Conservation (phyloP, 1,284 basidiomycete species). For the Apiotrichum siamense region DNA sequence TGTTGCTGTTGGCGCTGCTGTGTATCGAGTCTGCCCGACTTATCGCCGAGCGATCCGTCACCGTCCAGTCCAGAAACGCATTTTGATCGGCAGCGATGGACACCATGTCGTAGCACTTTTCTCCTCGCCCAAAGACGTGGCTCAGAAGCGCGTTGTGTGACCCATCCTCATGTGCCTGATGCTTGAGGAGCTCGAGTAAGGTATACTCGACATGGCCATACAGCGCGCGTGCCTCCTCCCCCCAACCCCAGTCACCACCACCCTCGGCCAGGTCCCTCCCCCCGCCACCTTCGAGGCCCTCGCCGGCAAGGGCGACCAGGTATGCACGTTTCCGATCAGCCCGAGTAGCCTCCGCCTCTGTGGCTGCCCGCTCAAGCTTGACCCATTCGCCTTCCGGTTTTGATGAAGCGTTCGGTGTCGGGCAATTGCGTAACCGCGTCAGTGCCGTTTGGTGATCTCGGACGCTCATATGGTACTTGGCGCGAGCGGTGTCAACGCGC, state of each 20-base stretch:
- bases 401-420: slow-evolving; percentile 2
- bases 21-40: not conserved
- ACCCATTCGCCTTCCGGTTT: slow-evolving; percentile 12
- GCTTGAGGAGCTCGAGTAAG: slow-evolving; percentile 15
- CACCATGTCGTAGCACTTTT: slow-evolving; percentile 9
- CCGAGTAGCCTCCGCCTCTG: slow-evolving; percentile 11
- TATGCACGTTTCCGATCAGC: slow-evolving; percentile 19
- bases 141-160: slow-evolving; percentile 13
- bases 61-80: slow-evolving; percentile 25
- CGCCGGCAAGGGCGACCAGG: slow-evolving; percentile 17
- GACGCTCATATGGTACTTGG: slow-evolving; percentile 14
- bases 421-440: slow-evolving; percentile 6
- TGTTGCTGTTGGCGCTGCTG: not conserved
- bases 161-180: slow-evolving; percentile 20
- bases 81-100: slow-evolving; percentile 21
- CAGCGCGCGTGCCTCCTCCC: slow-evolving; percentile 19
- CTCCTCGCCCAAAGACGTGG: slow-evolving; percentile 10
- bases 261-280: slow-evolving; percentile 14
- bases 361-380: slow-evolving; percentile 10
- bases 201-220: slow-evolving; percentile 16
- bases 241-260: slow-evolving; percentile 18
- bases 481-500: slow-evolving; percentile 15
- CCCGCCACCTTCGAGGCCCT: slow-evolving; percentile 16
- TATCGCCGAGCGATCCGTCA: not conserved
- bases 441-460: slow-evolving; percentile 9